A percentile compares a stretch with the other conserved stretches of the same genome.
These are phyloP conservation scores for Metarhizium rileyi DNA, from an alignment of 2,329 filamentous ascomycete genomes.

Conservation along the genomic window DNA sequence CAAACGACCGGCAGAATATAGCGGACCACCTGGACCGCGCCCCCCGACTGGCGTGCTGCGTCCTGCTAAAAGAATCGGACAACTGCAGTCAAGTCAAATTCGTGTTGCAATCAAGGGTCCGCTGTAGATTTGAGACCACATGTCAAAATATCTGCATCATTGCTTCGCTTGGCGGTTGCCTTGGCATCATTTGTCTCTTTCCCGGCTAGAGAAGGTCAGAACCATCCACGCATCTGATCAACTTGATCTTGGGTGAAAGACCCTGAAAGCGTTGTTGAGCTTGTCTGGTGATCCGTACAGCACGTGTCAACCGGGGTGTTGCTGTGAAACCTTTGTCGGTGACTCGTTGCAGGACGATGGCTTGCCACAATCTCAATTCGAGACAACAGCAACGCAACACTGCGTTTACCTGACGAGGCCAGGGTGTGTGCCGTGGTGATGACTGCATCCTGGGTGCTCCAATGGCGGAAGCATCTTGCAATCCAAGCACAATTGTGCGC, in stretches of 20 bases:
- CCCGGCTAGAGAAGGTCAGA: background rate
- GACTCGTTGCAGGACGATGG: too few species aligned
- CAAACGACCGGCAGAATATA: too few species aligned
- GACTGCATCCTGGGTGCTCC: too few species aligned
- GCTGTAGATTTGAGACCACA: background rate
- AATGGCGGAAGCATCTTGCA: background rate
- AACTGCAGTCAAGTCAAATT: too few species aligned
- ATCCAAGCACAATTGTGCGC: background rate
- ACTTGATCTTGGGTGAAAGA: background rate
- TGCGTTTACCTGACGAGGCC: background rate
- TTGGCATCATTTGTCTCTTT: background rate
- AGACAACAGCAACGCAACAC: too few species aligned
- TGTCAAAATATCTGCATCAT: background rate
- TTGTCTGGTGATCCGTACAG: background rate
- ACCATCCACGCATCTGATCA: background rate
- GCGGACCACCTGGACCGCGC: too few species aligned
- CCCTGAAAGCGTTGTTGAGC: background rate
- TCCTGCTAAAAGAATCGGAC: too few species aligned
- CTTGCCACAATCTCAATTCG: too few species aligned
- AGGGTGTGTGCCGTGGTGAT: too few species aligned
- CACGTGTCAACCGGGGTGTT: background rate
- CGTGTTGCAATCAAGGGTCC: too few species aligned
- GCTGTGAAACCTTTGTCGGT: too few species aligned
- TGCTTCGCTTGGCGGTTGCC: background rate
- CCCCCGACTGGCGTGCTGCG: too few species aligned